Percentiles rank a stretch among this genome's conserved stretches.
Evolutionary conservation across 257 asterid species (phyloP).

Genomic region (Salvia rosmarinus): DNA sequence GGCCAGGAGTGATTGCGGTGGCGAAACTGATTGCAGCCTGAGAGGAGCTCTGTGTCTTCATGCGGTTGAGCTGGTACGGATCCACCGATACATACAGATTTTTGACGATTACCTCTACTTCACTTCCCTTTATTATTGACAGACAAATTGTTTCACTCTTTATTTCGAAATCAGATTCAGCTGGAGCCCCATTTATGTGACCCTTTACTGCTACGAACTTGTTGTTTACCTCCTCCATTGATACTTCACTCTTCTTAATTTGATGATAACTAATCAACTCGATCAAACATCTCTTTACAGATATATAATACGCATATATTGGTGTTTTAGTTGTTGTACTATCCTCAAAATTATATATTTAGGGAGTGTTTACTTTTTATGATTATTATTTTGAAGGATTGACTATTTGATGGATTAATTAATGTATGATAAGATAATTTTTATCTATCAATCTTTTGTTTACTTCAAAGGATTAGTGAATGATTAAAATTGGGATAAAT

Average conservation of each 20-base stretch:
- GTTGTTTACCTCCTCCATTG: conserved; percentile 41
- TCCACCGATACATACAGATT: conserved; percentile 65
- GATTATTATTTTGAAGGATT: too few relatives aligned
- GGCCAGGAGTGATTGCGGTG: conserved; percentile 45
- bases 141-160: conserved; percentile 35
- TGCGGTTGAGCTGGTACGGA: conserved; percentile 70
- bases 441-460: too few relatives aligned
- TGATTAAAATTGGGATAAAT: too few relatives aligned
- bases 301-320: too few relatives aligned
- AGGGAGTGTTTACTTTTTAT: too few relatives aligned
- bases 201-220: conserved; percentile 35
- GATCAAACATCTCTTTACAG: not conserved
- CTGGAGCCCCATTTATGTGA: conserved; percentile 42
- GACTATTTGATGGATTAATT: too few relatives aligned
- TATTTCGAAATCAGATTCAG: conserved; percentile 39
- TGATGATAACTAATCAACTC: not conserved
- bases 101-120: conserved; percentile 44
- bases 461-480: too few relatives aligned
- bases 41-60: conserved; percentile 56
- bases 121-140: not conserved
- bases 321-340: too few relatives aligned
- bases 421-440: too few relatives aligned
- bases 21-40: conserved; percentile 48
- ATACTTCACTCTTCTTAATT: not conserved
- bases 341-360: too few relatives aligned